phyloP scores from a whole-genome alignment of 2,329 filamentous ascomycete genomes.

The Aspergillus sp. region DNA sequence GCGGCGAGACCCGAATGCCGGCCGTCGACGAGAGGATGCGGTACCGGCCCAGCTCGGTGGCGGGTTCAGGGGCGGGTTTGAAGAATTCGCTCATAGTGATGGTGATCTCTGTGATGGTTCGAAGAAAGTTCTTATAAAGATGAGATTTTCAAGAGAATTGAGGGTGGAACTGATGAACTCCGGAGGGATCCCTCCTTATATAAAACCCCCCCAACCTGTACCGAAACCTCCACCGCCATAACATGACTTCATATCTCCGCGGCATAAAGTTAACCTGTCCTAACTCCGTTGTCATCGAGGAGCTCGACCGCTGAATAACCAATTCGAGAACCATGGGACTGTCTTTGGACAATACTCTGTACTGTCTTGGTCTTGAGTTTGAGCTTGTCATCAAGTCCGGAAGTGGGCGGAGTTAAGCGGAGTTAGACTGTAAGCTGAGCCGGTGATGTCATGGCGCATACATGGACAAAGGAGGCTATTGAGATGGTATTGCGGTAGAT shows the following conservation, averaged over 20 bases:
- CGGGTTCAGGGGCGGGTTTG: constrained; percentile 41
- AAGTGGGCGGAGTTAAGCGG: too few species aligned
- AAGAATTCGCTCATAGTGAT: constrained; percentile 20
- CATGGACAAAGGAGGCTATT: too few species aligned
- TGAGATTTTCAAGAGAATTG: neutral
- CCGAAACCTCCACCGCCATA: neutral
- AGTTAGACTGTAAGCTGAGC: too few species aligned
- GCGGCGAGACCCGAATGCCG: constrained; percentile 57
- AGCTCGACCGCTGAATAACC: too few species aligned
- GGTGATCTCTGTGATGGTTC: constrained; percentile 1
- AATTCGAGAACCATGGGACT: too few species aligned
- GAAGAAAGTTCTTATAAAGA: neutral
- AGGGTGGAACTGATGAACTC: neutral
- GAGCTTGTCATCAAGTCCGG: too few species aligned
- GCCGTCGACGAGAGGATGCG: constrained; percentile 59
- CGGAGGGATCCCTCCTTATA: neutral
- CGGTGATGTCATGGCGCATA: too few species aligned
- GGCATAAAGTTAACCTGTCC: neutral
- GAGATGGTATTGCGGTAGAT: too few species aligned
- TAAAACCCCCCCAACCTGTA: neutral
- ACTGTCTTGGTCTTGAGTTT: too few species aligned
- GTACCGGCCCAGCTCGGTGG: constrained; percentile 56
- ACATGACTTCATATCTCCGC: neutral
- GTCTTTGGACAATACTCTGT: too few species aligned
- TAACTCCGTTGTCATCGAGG: too few species aligned